phyloP scores from a whole-genome alignment of 1,139 yeast genomes.

The Hanseniaspora uvarum region DNA sequence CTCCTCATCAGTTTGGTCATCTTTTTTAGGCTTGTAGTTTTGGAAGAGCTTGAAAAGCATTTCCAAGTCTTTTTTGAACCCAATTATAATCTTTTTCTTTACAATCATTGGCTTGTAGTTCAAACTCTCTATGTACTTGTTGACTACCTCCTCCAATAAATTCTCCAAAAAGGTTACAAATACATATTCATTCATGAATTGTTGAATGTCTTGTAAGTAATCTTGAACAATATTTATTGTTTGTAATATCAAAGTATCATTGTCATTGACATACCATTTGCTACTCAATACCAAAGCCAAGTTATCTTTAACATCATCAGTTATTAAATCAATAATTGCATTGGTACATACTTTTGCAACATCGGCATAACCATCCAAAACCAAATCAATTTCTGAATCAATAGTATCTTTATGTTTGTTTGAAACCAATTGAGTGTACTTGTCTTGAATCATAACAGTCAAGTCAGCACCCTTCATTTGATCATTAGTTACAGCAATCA shows the following conservation, averaged over 20 bases:
- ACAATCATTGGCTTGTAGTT: slow-evolving; percentile 34
- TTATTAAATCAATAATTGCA: slow-evolving; percentile 55
- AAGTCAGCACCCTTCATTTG: slow-evolving; percentile 78
- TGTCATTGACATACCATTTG: slow-evolving; percentile 40
- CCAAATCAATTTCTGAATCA: slow-evolving; percentile 47
- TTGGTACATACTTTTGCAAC: slow-evolving; percentile 61
- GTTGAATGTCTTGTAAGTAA: slow-evolving; percentile 53
- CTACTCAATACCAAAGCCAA: slow-evolving; percentile 42
- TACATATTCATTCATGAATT: slow-evolving; percentile 40
- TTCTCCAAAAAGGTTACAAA: slow-evolving; percentile 46
- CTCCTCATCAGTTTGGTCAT: slow-evolving; percentile 36
- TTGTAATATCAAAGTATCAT: slow-evolving; percentile 39
- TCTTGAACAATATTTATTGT: slow-evolving; percentile 67
- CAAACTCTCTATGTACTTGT: slow-evolving; percentile 42
- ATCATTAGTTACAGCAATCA: slow-evolving; percentile 76
- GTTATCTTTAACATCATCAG: slow-evolving; percentile 53
- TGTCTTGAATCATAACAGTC: slow-evolving; percentile 61
- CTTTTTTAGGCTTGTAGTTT: slow-evolving; percentile 39
- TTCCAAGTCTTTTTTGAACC: slow-evolving; percentile 59
- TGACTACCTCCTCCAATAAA: slow-evolving; percentile 40
- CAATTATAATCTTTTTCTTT: slow-evolving; percentile 41
- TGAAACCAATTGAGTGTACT: slow-evolving; percentile 56
- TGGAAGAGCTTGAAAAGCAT: slow-evolving; percentile 53
- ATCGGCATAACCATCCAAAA: slow-evolving; percentile 65
- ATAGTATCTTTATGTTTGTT: slow-evolving; percentile 51